Evolutionary conservation across 2,329 filamentous ascomycete genomes (phyloP), one percentile per base, ranked within the genome.

Genomic region (Trichoderma sp.): DNA sequence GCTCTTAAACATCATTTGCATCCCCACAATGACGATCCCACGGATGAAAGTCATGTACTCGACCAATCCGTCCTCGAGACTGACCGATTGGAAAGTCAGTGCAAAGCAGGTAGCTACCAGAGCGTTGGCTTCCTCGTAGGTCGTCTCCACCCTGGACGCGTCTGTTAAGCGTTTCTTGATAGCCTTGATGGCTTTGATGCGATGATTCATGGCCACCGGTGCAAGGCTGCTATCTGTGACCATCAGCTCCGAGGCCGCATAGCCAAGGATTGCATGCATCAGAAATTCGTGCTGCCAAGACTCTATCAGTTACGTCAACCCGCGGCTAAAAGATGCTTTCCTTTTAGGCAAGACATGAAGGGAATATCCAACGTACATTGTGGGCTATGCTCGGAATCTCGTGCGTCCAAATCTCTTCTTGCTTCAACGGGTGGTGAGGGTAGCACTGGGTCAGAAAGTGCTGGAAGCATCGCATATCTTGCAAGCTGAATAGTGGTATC

Each of bases 391-490:
- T 87, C 0, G 90, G 89, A 11, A 92, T 85, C 68, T 89, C 85
- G 30, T 89, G 87, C 7, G 86, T 86, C 90, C 90, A 92, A 16
- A 90, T 82, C 8, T 84, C 81, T 71, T 91, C 88, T 70, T 89
- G 88, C 51, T 87, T 89, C 21, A 91, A 78, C 0, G 90, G 89
- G 28, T 91, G 83, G 76, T 89, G 85, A 2, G 89, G 90, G 73
- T 87, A 88, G 72, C 87, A 89, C 43, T 83, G 81, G 32, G 85
- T 79, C 18, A 91, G 78, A 72, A 90, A 91, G 76, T 91, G 87
- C 75, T 91, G 89, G 73, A 91, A 91, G 75, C 90, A 85, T 46
- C 88, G 85, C 88, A 91, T 90, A 73, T 91, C 89, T 60, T 87
- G 84, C 68, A 89, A 73, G 64, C 82, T 87, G 74, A 89, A 89